Evolutionary conservation across 129 eudicot species (phyloP).

Genomic region (Heracleum sosnowskyi): DNA sequence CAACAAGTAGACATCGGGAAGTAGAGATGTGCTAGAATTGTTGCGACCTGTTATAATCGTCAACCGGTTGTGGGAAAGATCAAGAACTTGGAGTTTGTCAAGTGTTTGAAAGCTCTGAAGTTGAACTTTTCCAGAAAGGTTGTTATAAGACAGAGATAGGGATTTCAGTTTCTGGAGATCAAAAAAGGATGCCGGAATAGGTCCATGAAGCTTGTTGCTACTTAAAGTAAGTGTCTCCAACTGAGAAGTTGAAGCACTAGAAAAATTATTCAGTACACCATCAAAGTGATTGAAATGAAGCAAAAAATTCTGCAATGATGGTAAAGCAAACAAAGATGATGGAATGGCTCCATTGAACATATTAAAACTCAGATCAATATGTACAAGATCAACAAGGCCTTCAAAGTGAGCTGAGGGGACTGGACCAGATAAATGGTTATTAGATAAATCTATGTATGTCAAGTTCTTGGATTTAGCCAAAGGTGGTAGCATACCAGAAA

Average conservation of each 20-base stretch:
- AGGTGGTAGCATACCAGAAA: conserved; percentile 30
- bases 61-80: conserved; percentile 33
- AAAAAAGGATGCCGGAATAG: not conserved
- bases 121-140: not conserved
- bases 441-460: conserved; percentile 1
- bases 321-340: not conserved
- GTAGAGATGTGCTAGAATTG: conserved; percentile 1
- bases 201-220: not conserved
- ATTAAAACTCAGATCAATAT: conserved; percentile 1
- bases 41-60: conserved; percentile 10
- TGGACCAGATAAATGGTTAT: conserved; percentile 1
- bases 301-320: conserved; percentile 3
- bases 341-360: not conserved
- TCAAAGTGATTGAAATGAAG: conserved; percentile 1
- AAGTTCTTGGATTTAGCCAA: not conserved
- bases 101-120: conserved; percentile 11
- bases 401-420: not conserved
- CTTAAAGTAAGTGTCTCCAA: not conserved
- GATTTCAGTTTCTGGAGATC: not conserved
- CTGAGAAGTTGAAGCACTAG: not conserved
- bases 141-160: not conserved
- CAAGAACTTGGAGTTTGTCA: conserved; percentile 14
- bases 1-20: conserved; percentile 9
- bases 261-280: not conserved
- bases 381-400: not conserved